Evolutionary conservation across 2,329 filamentous ascomycete genomes (phyloP).

Genomic region (Pyrenochaeta sp.): DNA sequence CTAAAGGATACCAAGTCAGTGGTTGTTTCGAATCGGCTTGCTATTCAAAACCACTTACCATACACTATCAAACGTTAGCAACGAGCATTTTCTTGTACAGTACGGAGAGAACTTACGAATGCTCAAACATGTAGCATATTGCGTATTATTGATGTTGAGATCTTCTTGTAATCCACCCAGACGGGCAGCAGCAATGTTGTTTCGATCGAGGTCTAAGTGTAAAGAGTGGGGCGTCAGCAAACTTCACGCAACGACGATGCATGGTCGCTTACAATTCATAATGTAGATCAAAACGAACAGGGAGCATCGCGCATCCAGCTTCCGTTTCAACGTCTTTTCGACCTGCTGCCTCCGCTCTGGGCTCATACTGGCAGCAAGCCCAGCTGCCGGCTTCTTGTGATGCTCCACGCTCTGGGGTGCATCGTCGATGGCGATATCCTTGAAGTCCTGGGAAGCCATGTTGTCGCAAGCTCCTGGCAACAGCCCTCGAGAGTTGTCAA

Average conservation of each 20-base stretch:
- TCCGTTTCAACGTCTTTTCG: slow-evolving; percentile 46
- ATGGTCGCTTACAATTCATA: slow-evolving; percentile 41
- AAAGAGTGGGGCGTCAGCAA: background rate
- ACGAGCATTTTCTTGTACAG: background rate
- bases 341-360: slow-evolving; percentile 40
- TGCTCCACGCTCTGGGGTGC: slow-evolving; percentile 12
- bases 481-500: background rate
- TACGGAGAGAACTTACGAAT: slow-evolving; percentile 35
- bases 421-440: slow-evolving; percentile 11
- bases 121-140: slow-evolving; percentile 45
- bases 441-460: slow-evolving; percentile 16
- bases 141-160: slow-evolving; percentile 36
- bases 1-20: background rate
- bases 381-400: slow-evolving; percentile 11
- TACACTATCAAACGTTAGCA: slow-evolving; percentile 15
- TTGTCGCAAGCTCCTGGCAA: background rate
- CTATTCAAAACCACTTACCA: background rate
- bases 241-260: background rate
- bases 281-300: slow-evolving; percentile 49
- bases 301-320: slow-evolving; percentile 43
- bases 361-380: slow-evolving; percentile 33
- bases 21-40: background rate
- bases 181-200: slow-evolving; percentile 47
- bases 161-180: slow-evolving; percentile 45
- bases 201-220: slow-evolving; percentile 23